Evolutionary conservation across 129 eudicot species (phyloP).

Genomic region (Helianthus annuus): DNA sequence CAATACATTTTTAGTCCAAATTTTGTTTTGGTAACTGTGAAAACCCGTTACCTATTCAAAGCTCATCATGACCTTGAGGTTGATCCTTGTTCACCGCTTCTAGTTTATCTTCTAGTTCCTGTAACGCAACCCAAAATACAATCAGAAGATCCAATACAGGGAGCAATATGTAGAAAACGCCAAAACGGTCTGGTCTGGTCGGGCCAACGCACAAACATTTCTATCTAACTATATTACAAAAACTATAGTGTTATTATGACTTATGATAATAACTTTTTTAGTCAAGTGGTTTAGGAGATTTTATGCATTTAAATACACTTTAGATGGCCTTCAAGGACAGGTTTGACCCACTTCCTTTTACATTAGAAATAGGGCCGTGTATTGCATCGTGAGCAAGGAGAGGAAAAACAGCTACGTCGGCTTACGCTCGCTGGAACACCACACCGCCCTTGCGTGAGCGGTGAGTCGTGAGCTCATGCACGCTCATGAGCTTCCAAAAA

Average conservation of each 20-base stretch:
- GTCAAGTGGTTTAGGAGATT: not conserved
- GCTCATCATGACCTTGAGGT: conserved; percentile 78
- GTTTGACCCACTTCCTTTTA: not conserved
- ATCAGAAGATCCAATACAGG: conserved; percentile 9
- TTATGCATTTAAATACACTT: not conserved
- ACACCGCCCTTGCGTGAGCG: too few relatives aligned
- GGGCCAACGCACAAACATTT: not conserved
- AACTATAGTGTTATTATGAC: not conserved
- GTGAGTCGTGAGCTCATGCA: too few relatives aligned
- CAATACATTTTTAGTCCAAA: too few relatives aligned
- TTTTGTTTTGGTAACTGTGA: too few relatives aligned
- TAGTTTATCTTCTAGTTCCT: conserved; percentile 90
- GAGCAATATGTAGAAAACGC: not conserved
- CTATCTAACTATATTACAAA: not conserved
- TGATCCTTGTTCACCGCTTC: conserved; percentile 62
- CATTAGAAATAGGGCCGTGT: too few relatives aligned
- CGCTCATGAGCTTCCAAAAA: too few relatives aligned
- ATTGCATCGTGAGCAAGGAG: too few relatives aligned
- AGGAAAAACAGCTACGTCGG: too few relatives aligned
- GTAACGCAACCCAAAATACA: conserved; percentile 9
- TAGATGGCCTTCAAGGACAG: not conserved
- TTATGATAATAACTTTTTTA: conserved; percentile 1
- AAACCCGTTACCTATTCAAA: conserved; percentile 27
- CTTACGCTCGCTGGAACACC: too few relatives aligned
- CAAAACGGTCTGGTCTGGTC: too few relatives aligned